Evolutionary conservation across 768 basidiomycete species (phyloP), one percentile per base, ranked within the genome.

Genomic region (Hydnum rufescens): DNA sequence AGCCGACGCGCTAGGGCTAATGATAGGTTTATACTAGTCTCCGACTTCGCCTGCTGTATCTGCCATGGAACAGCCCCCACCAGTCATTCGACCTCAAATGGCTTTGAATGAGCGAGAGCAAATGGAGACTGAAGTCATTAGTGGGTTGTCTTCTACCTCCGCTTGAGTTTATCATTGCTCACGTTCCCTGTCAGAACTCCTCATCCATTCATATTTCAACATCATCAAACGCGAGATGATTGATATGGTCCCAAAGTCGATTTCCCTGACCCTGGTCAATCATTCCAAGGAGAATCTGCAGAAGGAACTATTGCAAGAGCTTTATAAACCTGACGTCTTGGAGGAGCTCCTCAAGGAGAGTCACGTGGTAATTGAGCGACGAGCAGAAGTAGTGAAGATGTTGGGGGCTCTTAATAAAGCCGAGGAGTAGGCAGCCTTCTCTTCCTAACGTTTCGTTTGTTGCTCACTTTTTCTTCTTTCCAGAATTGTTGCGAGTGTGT

Each of bases 151-250:
- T 48, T 16, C 32, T 32, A 4, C 16, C 18, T 48, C 18, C 3
- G 5, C 23, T 22, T 4, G 30, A 34, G 25, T 4, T 34, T 53
- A 22, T 42, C 19, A 3, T 4, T 18, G 19, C n/a, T 50, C 1
- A 1, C 49, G 16, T 16, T 32, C 26, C 32, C 49, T 6, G 6
- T 42, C 62, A 93, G 89, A 99, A 67, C 74, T 96, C 47, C 78
- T 99, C 62, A 97, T 97, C 60, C 76, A 84, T 64, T 95, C 89
- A 2, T 96, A 96, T 67, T 96, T 86, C 74, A 90, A 95, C 68
- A 90, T 96, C 58, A 89, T 96, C 53, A 97, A 99, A 70, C 82
- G 92, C 54, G 93, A 96, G 67, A 89, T 97, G 84, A 97, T 97
- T 61, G 93, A 97, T 67, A 93, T 95, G 88, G 85, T 99, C 19